Percentiles rank a stretch among this genome's conserved stretches.
These are phyloP conservation scores for Aureobasidium sp. DNA, from an alignment of 2,329 filamentous ascomycete genomes.

Conservation along the genomic window DNA sequence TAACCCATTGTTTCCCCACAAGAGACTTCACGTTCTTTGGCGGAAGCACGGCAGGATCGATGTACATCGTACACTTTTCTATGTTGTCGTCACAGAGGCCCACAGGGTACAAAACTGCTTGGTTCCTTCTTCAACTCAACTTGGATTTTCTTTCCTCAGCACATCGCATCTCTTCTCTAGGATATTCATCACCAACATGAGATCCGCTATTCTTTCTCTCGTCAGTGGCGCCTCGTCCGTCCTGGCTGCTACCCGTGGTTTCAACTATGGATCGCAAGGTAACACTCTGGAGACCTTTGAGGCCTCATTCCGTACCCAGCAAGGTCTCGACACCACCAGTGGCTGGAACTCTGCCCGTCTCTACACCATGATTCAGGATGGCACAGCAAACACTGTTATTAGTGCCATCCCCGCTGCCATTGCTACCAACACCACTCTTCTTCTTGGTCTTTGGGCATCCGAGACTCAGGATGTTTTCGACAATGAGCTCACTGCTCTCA, in stretches of 20 bases:
- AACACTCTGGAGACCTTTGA: slow-evolving; percentile 59
- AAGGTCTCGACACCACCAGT: slow-evolving; percentile 55
- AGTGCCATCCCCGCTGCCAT: slow-evolving; percentile 74
- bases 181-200: slow-evolving; percentile 12
- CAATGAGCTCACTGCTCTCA: slow-evolving; percentile 69
- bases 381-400: slow-evolving; percentile 58
- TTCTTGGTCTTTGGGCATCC: slow-evolving; percentile 80
- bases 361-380: slow-evolving; percentile 65
- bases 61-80: background rate
- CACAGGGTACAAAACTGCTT: slow-evolving; percentile 13
- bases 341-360: slow-evolving; percentile 64
- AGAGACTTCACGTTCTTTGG: background rate
- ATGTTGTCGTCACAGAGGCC: slow-evolving; percentile 11
- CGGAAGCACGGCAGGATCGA: slow-evolving; percentile 13
- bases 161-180: background rate
- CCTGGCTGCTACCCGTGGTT: slow-evolving; percentile 47
- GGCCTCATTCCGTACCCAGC: slow-evolving; percentile 60
- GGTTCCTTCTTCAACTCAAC: background rate
- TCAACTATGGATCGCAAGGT: slow-evolving; percentile 63
- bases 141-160: background rate
- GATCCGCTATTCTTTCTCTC: slow-evolving; percentile 20
- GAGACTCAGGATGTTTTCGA: slow-evolving; percentile 54
- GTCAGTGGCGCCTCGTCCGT: slow-evolving; percentile 36
- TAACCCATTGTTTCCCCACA: slow-evolving; percentile 14
- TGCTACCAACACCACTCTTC: slow-evolving; percentile 65